Evolutionary conservation across 176 grass and related monocot species (phyloP).

Genomic region (Oryza longistaminata): DNA sequence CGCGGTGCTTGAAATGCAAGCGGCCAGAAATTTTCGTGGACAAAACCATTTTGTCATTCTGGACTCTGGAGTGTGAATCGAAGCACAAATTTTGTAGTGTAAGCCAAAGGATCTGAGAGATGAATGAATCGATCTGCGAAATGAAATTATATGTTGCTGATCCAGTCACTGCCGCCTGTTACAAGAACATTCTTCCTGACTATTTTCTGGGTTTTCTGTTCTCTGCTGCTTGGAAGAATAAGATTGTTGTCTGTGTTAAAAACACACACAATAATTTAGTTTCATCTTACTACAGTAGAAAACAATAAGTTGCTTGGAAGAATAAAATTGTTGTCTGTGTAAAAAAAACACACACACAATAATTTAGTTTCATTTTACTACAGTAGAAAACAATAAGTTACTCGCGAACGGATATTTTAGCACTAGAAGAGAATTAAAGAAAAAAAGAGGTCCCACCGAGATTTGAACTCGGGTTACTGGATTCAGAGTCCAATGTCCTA

Average conservation of each 20-base stretch:
- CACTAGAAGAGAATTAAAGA: background rate
- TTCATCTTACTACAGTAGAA: too few species aligned
- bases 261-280: too few species aligned
- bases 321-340: too few species aligned
- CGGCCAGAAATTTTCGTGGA: background rate
- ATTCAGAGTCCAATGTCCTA: constrained; percentile 56
- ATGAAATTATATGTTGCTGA: background rate
- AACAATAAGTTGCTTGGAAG: background rate
- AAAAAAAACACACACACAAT: too few species aligned
- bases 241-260: background rate
- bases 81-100: background rate
- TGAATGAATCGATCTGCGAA: background rate
- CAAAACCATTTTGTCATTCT: background rate
- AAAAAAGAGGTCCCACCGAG: constrained; percentile 33
- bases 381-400: too few species aligned
- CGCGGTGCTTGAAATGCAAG: background rate
- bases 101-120: background rate
- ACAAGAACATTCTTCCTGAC: background rate
- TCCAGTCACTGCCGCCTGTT: background rate
- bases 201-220: background rate
- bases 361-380: too few species aligned
- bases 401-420: background rate
- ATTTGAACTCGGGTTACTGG: constrained; percentile 48
- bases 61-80: background rate
- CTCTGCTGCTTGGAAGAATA: background rate